Percentiles rank a stretch among this genome's conserved stretches.
Conservation (phyloP, 257 asterid species). For the Solanum bukasovii region DNA sequence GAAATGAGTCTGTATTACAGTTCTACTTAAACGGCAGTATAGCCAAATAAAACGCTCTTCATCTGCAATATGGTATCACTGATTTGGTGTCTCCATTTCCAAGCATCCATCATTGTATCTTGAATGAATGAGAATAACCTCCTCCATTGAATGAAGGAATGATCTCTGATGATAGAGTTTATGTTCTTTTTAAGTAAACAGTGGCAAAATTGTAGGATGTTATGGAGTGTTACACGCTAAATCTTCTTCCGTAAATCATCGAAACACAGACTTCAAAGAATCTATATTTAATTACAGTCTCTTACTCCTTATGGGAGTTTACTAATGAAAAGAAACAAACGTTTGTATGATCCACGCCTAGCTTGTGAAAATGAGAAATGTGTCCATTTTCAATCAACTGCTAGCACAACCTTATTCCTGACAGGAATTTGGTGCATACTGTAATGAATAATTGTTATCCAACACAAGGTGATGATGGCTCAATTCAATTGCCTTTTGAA, state of each 20-base stretch:
- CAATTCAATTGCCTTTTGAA: neutral
- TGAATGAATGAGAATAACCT: neutral
- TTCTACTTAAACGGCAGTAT: neutral
- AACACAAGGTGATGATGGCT: neutral
- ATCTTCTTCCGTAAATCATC: neutral
- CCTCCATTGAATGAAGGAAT: neutral
- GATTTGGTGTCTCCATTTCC: neutral
- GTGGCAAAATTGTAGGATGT: neutral
- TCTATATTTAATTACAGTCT: neutral
- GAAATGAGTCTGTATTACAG: neutral
- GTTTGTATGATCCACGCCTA: neutral
- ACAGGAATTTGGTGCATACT: neutral
- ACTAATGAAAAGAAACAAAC: neutral
- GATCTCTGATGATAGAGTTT: neutral
- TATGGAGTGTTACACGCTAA: neutral
- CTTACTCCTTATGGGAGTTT: neutral
- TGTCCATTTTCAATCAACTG: neutral
- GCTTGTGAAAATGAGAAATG: neutral
- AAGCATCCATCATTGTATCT: neutral
- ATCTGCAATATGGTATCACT: neutral
- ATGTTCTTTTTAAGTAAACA: neutral
- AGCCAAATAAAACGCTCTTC: neutral
- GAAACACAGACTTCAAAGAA: neutral
- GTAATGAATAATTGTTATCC: neutral
- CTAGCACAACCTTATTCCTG: neutral